These are phyloP conservation scores for Echites panduratus DNA, from an alignment of 257 asterid genomes.

Conservation along the genomic window DNA sequence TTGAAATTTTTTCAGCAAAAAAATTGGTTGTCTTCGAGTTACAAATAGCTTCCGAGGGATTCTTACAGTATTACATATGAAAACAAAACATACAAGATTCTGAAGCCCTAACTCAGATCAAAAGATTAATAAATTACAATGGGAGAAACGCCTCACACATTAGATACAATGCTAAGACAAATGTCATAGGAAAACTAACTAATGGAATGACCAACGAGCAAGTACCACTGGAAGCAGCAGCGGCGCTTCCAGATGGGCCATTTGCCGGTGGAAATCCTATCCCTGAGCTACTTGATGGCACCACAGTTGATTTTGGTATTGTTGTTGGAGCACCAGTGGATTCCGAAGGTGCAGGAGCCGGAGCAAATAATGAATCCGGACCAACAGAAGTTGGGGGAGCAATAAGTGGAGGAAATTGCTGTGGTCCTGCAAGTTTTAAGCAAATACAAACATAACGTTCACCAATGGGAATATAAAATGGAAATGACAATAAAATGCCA, in stretches of 20 bases:
- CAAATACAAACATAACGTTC: neutral
- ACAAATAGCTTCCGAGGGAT: conserved; percentile 9
- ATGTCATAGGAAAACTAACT: conserved; percentile 28
- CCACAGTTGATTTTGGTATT: conserved; percentile 42
- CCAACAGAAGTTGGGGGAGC: conserved; percentile 63
- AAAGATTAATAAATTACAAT: conserved; percentile 19
- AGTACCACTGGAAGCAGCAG: conserved; percentile 28
- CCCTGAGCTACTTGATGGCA: conserved; percentile 52
- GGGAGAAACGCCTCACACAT: conserved; percentile 18
- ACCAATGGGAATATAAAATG: neutral
- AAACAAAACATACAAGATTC: neutral
- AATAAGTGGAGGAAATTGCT: conserved; percentile 63
- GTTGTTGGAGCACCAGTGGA: conserved; percentile 55
- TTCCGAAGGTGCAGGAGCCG: conserved; percentile 82
- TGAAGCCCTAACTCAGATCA: conserved; percentile 7
- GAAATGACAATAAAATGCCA: neutral
- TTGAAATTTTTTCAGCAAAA: neutral
- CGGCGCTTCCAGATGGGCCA: conserved; percentile 65
- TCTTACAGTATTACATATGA: neutral
- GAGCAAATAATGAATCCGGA: conserved; percentile 50
- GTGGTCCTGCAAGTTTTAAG: conserved; percentile 48
- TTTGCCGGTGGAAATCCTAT: conserved; percentile 62
- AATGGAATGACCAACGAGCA: conserved; percentile 34
- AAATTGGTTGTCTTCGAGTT: neutral
- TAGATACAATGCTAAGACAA: conserved; percentile 31